Conservation (phyloP, 2,329 filamentous ascomycete genomes). For the Meredithiella fracta region DNA sequence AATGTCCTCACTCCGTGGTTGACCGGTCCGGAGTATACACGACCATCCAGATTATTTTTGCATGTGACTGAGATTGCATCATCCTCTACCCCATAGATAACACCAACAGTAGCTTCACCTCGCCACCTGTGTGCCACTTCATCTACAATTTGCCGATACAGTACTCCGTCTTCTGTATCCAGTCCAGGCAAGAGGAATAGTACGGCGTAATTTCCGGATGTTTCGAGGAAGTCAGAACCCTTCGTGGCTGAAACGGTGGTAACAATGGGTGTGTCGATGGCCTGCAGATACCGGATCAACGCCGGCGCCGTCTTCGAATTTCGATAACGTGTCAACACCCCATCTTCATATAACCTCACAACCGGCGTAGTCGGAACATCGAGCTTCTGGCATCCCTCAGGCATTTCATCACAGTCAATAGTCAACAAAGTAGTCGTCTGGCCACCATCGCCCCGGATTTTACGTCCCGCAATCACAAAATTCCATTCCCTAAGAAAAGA, state of each 20-base stretch:
- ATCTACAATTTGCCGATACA: neutral
- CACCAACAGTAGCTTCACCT: neutral
- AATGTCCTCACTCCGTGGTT: neutral
- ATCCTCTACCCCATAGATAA: neutral
- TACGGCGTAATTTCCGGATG: neutral
- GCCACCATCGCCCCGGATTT: neutral
- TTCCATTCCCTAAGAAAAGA: neutral
- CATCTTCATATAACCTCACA: neutral
- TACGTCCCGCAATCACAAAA: neutral
- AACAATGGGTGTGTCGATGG: neutral
- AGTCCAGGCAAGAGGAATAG: neutral
- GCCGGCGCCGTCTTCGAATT: neutral
- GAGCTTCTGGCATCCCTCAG: neutral
- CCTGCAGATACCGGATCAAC: neutral
- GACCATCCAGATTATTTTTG: neutral
- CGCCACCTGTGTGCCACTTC: neutral
- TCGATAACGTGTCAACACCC: neutral
- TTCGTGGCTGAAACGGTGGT: neutral
- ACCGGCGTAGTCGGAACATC: neutral
- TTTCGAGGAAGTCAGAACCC: neutral
- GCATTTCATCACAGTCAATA: neutral
- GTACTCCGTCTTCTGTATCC: neutral
- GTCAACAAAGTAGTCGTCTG: neutral
- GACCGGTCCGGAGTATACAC: neutral
- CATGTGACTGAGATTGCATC: neutral